These are phyloP conservation scores for Pharus latifolius DNA, from an alignment of 176 grass and related monocot genomes.

Conservation along the genomic window DNA sequence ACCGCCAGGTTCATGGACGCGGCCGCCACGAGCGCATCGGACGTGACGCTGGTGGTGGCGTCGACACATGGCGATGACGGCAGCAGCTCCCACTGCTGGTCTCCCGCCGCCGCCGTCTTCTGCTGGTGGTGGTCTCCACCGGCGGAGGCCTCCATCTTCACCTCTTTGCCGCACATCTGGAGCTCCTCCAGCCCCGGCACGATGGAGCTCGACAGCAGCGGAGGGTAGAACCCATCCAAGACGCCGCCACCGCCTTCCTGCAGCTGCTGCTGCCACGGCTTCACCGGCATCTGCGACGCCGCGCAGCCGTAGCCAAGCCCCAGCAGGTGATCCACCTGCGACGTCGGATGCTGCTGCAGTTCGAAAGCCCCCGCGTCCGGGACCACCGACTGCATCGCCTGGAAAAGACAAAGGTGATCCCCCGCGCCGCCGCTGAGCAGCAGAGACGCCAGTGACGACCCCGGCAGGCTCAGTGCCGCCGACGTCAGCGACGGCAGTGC, in stretches of 20 bases:
- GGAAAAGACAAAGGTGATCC: slow-evolving; percentile 43
- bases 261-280: slow-evolving; percentile 27
- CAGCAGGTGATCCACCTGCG: slow-evolving; percentile 38
- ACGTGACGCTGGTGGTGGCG: slow-evolving; percentile 42
- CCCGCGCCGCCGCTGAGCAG: slow-evolving; percentile 10
- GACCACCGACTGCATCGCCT: slow-evolving; percentile 44
- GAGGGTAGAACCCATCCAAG: slow-evolving; percentile 32
- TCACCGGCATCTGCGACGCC: slow-evolving; percentile 33
- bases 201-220: slow-evolving; percentile 35
- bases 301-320: slow-evolving; percentile 18
- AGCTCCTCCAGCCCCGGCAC: slow-evolving; percentile 49
- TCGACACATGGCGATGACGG: slow-evolving; percentile 31
- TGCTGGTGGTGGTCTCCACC: slow-evolving; percentile 16
- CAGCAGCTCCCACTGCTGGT: slow-evolving; percentile 36
- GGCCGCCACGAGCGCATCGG: slow-evolving; percentile 52
- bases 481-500: slow-evolving; percentile 17
- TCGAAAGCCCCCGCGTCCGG: slow-evolving; percentile 28
- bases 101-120: background rate
- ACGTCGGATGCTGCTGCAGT: slow-evolving; percentile 34
- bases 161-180: too few species aligned
- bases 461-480: slow-evolving; percentile 19
- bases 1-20: slow-evolving; percentile 29
- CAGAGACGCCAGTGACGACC: slow-evolving; percentile 30
- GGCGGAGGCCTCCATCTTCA: slow-evolving; percentile 34
- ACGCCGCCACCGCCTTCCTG: background rate